Percentiles rank a stretch among this genome's conserved stretches.
Evolutionary conservation across 2,329 filamentous ascomycete genomes (phyloP).

Genomic region (Colletotrichum horii): DNA sequence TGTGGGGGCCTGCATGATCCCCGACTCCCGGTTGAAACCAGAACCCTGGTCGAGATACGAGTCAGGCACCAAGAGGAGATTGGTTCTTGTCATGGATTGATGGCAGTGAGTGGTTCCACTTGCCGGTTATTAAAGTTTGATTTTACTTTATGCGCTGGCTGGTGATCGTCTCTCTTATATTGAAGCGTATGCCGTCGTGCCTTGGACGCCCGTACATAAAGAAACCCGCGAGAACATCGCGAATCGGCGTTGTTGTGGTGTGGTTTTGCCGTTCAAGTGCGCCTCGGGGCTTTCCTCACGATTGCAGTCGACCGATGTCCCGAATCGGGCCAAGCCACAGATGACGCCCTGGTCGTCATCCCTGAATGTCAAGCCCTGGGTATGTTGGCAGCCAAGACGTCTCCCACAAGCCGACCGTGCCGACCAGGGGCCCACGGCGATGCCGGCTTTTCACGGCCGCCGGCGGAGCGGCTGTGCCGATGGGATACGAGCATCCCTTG

Average conservation of each 20-base stretch:
- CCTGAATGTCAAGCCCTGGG: not conserved
- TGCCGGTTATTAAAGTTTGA: conserved; percentile 19
- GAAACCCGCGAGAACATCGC: not conserved
- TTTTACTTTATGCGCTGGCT: conserved; percentile 20
- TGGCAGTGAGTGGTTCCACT: conserved; percentile 6
- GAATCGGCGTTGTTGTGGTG: not conserved
- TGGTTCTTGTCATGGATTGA: conserved; percentile 2
- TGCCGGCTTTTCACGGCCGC: not conserved
- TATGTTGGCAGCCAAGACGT: not conserved
- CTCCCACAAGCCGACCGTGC: conserved; percentile 18
- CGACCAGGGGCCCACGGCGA: conserved; percentile 1
- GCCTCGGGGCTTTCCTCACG: not conserved
- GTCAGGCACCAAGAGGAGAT: conserved; percentile 12
- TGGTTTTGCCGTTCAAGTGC: not conserved
- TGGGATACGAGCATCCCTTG: conserved; percentile 14
- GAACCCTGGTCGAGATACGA: conserved; percentile 9
- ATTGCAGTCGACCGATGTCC: not conserved
- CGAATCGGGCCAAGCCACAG: not conserved
- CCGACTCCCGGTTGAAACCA: conserved; percentile 17
- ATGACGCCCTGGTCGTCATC: not conserved
- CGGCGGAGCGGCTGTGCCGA: conserved; percentile 9
- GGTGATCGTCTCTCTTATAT: conserved; percentile 9
- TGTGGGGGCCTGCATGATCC: conserved; percentile 6
- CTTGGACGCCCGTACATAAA: not conserved
- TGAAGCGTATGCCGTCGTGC: not conserved